A percentile compares a stretch with the other conserved stretches of the same genome.
phyloP scores from a whole-genome alignment of 306 rosid genomes.

The Castanea mollissima region DNA sequence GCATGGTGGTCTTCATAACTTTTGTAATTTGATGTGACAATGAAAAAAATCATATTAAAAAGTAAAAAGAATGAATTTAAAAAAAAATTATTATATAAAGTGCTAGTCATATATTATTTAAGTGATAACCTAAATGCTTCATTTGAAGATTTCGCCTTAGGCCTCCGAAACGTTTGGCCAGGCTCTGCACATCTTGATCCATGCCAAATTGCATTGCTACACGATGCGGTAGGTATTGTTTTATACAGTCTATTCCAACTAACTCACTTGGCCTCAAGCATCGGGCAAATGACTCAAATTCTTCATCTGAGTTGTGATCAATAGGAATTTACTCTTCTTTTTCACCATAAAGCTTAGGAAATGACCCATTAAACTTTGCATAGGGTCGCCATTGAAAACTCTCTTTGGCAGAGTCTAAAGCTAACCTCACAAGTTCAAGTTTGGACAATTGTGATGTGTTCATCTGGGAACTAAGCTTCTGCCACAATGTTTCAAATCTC shows the following conservation, averaged over 20 bases:
- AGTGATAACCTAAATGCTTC: too few relatives aligned
- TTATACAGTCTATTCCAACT: conserved; percentile 32
- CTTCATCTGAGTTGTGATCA: conserved; percentile 1
- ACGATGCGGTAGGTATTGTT: conserved; percentile 39
- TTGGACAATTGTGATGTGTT: not conserved
- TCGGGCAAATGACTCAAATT: conserved; percentile 20
- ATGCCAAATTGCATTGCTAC: conserved; percentile 45
- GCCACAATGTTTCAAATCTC: conserved; percentile 32
- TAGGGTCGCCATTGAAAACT: conserved; percentile 47
- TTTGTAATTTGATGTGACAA: too few relatives aligned
- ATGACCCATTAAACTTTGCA: conserved; percentile 16
- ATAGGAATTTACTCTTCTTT: conserved; percentile 3
- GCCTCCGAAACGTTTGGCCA: too few relatives aligned
- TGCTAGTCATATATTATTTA: too few relatives aligned
- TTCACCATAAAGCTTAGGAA: not conserved
- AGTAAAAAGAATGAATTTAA: too few relatives aligned
- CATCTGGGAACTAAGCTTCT: not conserved
- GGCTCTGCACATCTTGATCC: conserved; percentile 14
- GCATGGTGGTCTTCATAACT: too few relatives aligned
- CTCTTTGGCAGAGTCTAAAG: conserved; percentile 14
- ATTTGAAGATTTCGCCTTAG: too few relatives aligned
- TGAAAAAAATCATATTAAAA: too few relatives aligned
- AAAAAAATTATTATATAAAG: too few relatives aligned
- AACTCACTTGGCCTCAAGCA: conserved; percentile 37
- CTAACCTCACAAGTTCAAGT: not conserved